These are phyloP conservation scores for Parathielavia hyrcaniae DNA, from an alignment of 495 filamentous ascomycete genomes.

Conservation along the genomic window DNA sequence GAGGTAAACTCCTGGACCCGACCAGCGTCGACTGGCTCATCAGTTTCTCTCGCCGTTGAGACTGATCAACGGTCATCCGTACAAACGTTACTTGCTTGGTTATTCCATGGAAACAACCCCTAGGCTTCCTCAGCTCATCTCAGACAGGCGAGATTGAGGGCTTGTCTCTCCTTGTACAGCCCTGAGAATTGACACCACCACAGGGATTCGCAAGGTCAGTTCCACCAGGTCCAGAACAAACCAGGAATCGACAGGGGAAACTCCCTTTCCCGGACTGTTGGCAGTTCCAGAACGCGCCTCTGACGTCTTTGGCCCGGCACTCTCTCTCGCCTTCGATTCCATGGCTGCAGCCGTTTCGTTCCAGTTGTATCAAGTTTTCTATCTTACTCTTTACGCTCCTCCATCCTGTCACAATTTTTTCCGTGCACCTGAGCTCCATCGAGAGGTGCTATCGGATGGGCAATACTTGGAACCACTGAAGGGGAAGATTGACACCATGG, in stretches of 20 bases:
- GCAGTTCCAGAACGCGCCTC: not conserved
- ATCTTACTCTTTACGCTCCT: not conserved
- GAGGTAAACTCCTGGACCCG: no score
- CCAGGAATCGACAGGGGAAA: conserved; percentile 5
- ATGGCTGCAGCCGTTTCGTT: no score
- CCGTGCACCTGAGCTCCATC: not conserved
- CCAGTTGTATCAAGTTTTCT: no score
- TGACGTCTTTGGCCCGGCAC: not conserved
- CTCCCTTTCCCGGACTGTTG: not conserved
- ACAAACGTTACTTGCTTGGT: no score
- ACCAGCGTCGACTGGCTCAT: no score
- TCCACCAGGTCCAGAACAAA: not conserved
- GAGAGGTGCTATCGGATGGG: conserved; percentile 1
- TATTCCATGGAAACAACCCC: not conserved
- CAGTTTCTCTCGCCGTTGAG: no score
- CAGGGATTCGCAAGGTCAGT: not conserved
- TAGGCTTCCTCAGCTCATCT: not conserved
- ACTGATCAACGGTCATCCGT: no score
- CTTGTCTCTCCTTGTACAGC: conserved; percentile 3
- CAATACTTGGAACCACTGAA: conserved; percentile 20
- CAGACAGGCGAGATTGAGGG: conserved; percentile 6
- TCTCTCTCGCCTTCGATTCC: not conserved
- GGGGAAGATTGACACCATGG: conserved; percentile 19
- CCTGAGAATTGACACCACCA: not conserved
- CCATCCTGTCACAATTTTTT: not conserved